phyloP scores from a whole-genome alignment of 2,329 filamentous ascomycete genomes.

The Xylariaceae sp. region DNA sequence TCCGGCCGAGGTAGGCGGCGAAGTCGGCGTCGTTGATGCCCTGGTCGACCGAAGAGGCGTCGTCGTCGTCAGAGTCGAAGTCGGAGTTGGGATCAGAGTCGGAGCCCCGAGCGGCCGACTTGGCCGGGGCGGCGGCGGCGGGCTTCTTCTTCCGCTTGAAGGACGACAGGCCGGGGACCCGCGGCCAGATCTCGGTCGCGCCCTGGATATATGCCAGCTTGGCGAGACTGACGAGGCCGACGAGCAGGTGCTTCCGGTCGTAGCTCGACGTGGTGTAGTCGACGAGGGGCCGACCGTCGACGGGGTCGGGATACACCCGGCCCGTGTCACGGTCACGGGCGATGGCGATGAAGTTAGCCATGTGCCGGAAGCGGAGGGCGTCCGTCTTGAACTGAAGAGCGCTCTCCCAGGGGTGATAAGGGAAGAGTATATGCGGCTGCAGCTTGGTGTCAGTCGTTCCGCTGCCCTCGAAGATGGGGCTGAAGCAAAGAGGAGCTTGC shows the following conservation, averaged over 20 bases:
- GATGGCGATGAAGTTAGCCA: conserved; percentile 66
- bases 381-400: conserved; percentile 67
- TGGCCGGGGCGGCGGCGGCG: not conserved
- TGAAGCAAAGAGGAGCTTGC: conserved; percentile 16
- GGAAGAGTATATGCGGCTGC: conserved; percentile 58
- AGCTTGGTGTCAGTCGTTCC: not conserved
- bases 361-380: conserved; percentile 59
- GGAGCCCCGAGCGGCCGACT: not conserved
- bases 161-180: conserved; percentile 52
- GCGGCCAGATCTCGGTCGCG: conserved; percentile 69
- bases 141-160: conserved; percentile 41
- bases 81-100: too few relatives aligned
- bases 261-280: conserved; percentile 64
- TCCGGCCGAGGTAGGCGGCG: conserved; percentile 48
- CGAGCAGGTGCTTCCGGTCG: conserved; percentile 64
- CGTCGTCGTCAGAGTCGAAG: too few relatives aligned
- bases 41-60: conserved; percentile 17
- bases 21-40: conserved; percentile 55
- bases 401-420: conserved; percentile 57
- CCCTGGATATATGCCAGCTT: conserved; percentile 74
- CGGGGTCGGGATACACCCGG: conserved; percentile 63
- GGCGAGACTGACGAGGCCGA: conserved; percentile 63
- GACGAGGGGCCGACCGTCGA: conserved; percentile 56
- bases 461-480: not conserved
- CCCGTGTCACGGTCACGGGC: conserved; percentile 70